Percentiles rank a stretch among this genome's conserved stretches.
Conservation (phyloP, 2,329 filamentous ascomycete genomes). For the Claviceps citrina region DNA sequence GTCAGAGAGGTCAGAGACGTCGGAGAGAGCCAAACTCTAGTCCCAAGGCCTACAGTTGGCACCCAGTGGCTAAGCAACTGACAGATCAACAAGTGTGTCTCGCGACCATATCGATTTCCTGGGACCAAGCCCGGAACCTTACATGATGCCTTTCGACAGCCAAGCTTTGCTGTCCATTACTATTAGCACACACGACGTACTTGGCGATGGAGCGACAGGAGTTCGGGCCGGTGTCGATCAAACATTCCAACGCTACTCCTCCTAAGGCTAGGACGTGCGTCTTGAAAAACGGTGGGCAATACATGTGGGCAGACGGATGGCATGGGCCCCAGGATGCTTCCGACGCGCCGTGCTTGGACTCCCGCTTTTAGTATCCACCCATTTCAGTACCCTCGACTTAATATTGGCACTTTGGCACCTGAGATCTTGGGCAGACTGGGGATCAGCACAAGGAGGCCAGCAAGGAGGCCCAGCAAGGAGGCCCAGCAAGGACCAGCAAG, state of each 20-base stretch:
- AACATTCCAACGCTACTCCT: conserved; percentile 2
- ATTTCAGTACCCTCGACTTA: conserved; percentile 4
- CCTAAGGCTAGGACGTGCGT: conserved; percentile 3
- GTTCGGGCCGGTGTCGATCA: conserved; percentile 3
- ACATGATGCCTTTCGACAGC: not conserved
- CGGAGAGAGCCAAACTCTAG: not conserved
- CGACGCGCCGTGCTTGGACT: conserved; percentile 12
- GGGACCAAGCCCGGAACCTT: not conserved
- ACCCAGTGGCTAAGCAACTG: not conserved
- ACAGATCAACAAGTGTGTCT: not conserved
- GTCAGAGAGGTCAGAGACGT: no score
- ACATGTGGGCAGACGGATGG: not conserved
- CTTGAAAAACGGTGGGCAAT: conserved; percentile 4
- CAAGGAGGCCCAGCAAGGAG: no score
- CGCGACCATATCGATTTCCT: not conserved
- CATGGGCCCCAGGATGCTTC: conserved; percentile 9
- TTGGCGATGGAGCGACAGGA: conserved; percentile 2
- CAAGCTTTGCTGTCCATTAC: not conserved
- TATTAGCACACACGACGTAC: not conserved
- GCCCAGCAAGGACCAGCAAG: no score
- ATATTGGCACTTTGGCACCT: not conserved
- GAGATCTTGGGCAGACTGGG: not conserved
- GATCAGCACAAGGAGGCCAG: no score
- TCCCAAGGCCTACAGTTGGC: conserved; percentile 4
- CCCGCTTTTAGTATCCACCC: conserved; percentile 10